Conservation (phyloP, 2,329 filamentous ascomycete genomes). For the Beauveria pseudobassiana region DNA sequence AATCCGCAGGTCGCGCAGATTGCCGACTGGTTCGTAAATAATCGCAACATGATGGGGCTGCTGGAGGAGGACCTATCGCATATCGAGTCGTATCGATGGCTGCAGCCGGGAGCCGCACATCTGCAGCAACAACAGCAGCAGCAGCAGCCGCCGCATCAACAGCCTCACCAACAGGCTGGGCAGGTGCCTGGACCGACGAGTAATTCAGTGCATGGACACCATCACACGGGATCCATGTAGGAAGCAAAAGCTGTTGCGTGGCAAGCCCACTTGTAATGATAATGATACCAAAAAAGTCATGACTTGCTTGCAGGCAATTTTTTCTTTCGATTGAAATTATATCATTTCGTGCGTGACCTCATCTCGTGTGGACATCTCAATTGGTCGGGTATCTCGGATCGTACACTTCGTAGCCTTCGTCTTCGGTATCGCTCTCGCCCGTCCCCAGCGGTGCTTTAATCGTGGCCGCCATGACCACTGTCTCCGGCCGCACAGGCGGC, state of each 20-base stretch:
- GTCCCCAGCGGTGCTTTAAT: slow-evolving; percentile 14
- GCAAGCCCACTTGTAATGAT: slow-evolving; percentile 8
- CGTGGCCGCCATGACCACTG: slow-evolving; percentile 18
- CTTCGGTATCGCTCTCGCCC: slow-evolving; percentile 56
- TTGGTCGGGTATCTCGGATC: slow-evolving; percentile 53
- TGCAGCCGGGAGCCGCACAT: slow-evolving; percentile 17
- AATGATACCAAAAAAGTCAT: slow-evolving; percentile 6
- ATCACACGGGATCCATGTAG: slow-evolving; percentile 9
- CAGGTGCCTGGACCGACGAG: background rate
- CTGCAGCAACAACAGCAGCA: background rate
- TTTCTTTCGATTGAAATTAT: background rate
- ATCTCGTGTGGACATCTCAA: slow-evolving; percentile 28
- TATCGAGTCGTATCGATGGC: slow-evolving; percentile 32
- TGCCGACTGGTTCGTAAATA: slow-evolving; percentile 60
- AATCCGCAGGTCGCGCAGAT: slow-evolving; percentile 37
- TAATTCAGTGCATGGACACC: background rate
- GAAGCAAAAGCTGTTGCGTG: background rate
- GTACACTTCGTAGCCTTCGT: slow-evolving; percentile 65
- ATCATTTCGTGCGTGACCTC: background rate
- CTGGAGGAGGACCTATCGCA: slow-evolving; percentile 53
- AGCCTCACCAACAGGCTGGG: background rate
- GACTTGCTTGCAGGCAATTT: background rate
- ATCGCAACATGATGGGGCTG: slow-evolving; percentile 56
- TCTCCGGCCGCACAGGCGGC: slow-evolving; percentile 27
- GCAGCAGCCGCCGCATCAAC: background rate